Conservation (phyloP, 108 stramenopile species). For the Skeletonema tropicum region DNA sequence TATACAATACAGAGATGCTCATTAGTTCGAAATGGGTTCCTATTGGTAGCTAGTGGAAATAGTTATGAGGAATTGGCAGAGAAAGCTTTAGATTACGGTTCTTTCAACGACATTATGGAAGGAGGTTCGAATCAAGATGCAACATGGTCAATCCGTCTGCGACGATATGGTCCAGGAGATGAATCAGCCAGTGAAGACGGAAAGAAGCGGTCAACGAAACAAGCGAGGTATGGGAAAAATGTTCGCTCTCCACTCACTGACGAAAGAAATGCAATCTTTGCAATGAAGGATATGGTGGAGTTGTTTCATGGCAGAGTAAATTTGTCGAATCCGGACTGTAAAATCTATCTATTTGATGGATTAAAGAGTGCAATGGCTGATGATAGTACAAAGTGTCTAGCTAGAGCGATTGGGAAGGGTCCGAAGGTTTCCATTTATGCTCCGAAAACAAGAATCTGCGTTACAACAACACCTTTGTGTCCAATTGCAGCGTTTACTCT, state of each 20-base stretch:
- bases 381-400: slow-evolving; percentile 44
- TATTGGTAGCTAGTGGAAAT: slow-evolving; percentile 61
- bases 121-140: slow-evolving; percentile 40
- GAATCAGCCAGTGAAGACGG: background rate
- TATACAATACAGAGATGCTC: slow-evolving; percentile 69
- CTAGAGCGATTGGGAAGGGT: slow-evolving; percentile 66
- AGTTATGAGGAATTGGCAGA: slow-evolving; percentile 51
- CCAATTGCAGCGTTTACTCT: slow-evolving; percentile 82
- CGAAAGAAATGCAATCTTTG: slow-evolving; percentile 63
- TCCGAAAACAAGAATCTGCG: slow-evolving; percentile 82
- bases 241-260: slow-evolving; percentile 64
- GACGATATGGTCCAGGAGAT: slow-evolving; percentile 54
- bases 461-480: slow-evolving; percentile 84
- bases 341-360: slow-evolving; percentile 83
- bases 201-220: background rate
- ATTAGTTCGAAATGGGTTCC: slow-evolving; percentile 65
- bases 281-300: slow-evolving; percentile 58
- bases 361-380: slow-evolving; percentile 20
- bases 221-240: slow-evolving; percentile 68
- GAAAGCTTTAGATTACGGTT: slow-evolving; percentile 35
- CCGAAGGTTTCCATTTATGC: slow-evolving; percentile 63
- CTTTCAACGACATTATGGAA: slow-evolving; percentile 70
- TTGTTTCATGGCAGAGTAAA: slow-evolving; percentile 72
- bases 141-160: slow-evolving; percentile 83
- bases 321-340: slow-evolving; percentile 68